A percentile compares a stretch with the other conserved stretches of the same genome.
These are phyloP conservation scores for Rutstroemia sp. DNA, from an alignment of 2,329 filamentous ascomycete genomes.

Conservation along the genomic window DNA sequence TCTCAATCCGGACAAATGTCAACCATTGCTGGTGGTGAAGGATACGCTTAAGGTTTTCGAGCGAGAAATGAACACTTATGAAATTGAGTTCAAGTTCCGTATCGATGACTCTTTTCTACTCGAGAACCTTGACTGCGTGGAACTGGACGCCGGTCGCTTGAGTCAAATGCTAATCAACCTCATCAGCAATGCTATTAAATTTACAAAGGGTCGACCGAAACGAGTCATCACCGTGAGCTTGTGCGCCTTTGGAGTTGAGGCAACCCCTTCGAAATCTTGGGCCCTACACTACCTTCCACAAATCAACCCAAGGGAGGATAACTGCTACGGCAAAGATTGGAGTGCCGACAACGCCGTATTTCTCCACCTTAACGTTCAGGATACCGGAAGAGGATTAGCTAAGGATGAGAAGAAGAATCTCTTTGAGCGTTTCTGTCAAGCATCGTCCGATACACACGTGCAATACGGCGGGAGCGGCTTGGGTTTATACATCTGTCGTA, in stretches of 20 bases:
- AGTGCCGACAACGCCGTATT: neutral
- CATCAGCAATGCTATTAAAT: conserved; percentile 75
- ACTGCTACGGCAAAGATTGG: neutral
- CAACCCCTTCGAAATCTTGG: neutral
- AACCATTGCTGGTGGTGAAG: conserved; percentile 58
- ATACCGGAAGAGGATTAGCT: conserved; percentile 23
- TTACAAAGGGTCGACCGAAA: conserved; percentile 46
- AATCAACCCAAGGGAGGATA: neutral
- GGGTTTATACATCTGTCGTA: conserved; percentile 71
- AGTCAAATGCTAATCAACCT: conserved; percentile 76
- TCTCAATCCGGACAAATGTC: conserved; percentile 61
- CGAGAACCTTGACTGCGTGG: conserved; percentile 55
- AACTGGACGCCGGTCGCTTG: conserved; percentile 65
- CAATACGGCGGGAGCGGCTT: conserved; percentile 75
- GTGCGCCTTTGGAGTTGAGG: neutral
- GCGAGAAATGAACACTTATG: conserved; percentile 61
- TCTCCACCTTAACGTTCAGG: neutral
- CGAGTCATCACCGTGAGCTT: neutral
- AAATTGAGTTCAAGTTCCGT: conserved; percentile 58
- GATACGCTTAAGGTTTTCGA: conserved; percentile 72
- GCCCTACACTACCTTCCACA: conserved; percentile 1
- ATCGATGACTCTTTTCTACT: conserved; percentile 54
- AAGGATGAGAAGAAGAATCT: conserved; percentile 1
- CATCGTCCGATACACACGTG: conserved; percentile 71
- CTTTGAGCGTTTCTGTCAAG: conserved; percentile 63